phyloP scores from a whole-genome alignment of 2,329 filamentous ascomycete genomes.

The Hawksworthiomyces lignivorus region DNA sequence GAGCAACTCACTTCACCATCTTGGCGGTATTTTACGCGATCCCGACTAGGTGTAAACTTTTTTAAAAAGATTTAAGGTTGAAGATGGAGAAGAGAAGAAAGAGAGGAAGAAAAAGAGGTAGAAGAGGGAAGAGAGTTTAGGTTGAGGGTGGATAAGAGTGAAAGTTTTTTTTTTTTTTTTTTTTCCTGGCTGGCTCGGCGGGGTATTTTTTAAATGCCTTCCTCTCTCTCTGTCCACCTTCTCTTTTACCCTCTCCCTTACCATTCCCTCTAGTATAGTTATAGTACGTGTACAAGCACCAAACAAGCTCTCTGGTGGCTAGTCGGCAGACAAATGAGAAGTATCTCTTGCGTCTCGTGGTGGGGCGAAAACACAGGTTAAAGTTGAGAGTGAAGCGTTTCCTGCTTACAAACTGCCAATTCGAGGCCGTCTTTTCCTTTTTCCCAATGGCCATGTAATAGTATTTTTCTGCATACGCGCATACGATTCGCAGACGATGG shows the following conservation, averaged over 20 bases:
- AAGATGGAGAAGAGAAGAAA: constrained; percentile 9
- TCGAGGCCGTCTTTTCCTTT: too few species aligned
- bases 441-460: too few species aligned
- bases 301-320: background rate
- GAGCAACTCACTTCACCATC: constrained; percentile 93
- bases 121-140: constrained; percentile 5
- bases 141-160: constrained; percentile 5
- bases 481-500: too few species aligned
- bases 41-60: constrained; percentile 13
- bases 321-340: constrained; percentile 6
- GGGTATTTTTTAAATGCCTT: constrained; percentile 10
- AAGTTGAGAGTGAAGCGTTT: constrained; percentile 3
- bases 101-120: background rate
- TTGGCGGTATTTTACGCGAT: constrained; percentile 66
- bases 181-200: constrained; percentile 5
- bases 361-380: too few species aligned
- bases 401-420: constrained; percentile 7
- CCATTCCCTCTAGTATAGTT: too few species aligned
- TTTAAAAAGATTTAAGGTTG: constrained; percentile 20
- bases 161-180: constrained; percentile 11
- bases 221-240: background rate
- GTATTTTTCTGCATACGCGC: too few species aligned
- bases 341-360: constrained; percentile 7
- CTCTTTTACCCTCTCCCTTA: background rate
- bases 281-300: too few species aligned